Conservation (phyloP, 192 early-diverging fungal genomes). For the Coemansia sp. region DNA sequence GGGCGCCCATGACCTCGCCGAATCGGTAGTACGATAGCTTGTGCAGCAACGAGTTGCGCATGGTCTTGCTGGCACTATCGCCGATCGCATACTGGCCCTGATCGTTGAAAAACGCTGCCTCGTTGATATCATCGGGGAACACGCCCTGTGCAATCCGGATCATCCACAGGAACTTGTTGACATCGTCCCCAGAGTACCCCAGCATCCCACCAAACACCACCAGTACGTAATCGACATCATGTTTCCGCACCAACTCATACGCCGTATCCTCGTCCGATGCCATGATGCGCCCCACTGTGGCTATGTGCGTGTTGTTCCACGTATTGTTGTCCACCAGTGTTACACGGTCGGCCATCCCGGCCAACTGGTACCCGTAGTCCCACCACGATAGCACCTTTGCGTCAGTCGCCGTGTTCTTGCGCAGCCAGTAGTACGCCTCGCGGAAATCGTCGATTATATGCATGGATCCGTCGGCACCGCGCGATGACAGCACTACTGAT, state of each 20-base stretch:
- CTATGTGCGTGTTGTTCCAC: conserved; percentile 99
- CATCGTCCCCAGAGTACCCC: conserved; percentile 99
- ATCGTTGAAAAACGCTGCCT: conserved; percentile 83
- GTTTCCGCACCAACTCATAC: conserved; percentile 85
- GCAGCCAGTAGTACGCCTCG: conserved; percentile 99
- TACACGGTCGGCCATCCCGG: conserved; percentile 97
- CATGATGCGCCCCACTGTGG: conserved; percentile 95
- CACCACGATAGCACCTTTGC: conserved; percentile 99
- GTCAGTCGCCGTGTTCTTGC: conserved; percentile 90
- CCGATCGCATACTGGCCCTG: conserved; percentile 93
- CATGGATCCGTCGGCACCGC: conserved; percentile 83
- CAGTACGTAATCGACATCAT: conserved; percentile 97
- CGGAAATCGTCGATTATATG: conserved; percentile 99
- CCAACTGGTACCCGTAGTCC: conserved; percentile 99
- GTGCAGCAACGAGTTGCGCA: conserved; percentile 94
- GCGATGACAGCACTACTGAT: conserved; percentile 94
- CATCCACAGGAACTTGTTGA: conserved; percentile 99
- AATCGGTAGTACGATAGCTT: conserved; percentile 98
- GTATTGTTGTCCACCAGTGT: conserved; percentile 99
- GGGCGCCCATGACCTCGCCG: conserved; percentile 78
- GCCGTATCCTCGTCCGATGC: conserved; percentile 86
- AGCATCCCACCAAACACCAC: conserved; percentile 96
- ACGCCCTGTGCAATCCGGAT: conserved; percentile 97
- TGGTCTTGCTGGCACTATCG: conserved; percentile 81
- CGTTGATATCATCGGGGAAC: conserved; percentile 92